phyloP scores from a whole-genome alignment of 345 rosid genomes.

The Crucihimalaya himalaica region DNA sequence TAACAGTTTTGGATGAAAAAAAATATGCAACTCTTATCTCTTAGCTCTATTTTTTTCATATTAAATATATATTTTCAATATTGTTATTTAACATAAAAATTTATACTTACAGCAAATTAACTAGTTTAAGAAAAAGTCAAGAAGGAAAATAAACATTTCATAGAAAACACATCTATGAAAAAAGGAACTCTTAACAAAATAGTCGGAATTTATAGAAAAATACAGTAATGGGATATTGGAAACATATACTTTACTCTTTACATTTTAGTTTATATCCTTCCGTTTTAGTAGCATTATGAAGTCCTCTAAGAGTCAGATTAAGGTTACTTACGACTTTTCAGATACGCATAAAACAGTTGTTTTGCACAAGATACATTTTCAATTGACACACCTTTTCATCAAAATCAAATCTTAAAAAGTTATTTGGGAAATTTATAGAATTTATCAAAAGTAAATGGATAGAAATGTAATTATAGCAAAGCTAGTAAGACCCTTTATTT shows the following conservation, averaged over 20 bases:
- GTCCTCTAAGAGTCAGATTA: constrained; percentile 1
- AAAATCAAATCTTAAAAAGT: not conserved
- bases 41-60: no score
- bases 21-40: no score
- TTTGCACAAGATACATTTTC: constrained; percentile 7
- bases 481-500: constrained; percentile 32
- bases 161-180: not conserved
- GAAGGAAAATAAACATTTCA: not conserved
- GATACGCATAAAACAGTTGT: not conserved
- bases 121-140: not conserved
- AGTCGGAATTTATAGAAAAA: not conserved
- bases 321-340: constrained; percentile 13
- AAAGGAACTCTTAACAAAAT: not conserved
- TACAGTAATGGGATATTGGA: not conserved
- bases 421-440: not conserved
- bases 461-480: constrained; percentile 20
- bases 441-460: not conserved
- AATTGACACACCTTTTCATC: constrained; percentile 3
- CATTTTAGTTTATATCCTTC: constrained; percentile 34
- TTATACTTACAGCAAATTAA: not conserved
- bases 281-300: constrained; percentile 33
- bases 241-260: constrained; percentile 6
- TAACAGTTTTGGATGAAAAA: no score
- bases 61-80: no score
- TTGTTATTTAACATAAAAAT: not conserved